Percentiles rank a stretch among this genome's conserved stretches.
Conservation (phyloP, 73 alveolate species). For the Halteria grandinella region DNA sequence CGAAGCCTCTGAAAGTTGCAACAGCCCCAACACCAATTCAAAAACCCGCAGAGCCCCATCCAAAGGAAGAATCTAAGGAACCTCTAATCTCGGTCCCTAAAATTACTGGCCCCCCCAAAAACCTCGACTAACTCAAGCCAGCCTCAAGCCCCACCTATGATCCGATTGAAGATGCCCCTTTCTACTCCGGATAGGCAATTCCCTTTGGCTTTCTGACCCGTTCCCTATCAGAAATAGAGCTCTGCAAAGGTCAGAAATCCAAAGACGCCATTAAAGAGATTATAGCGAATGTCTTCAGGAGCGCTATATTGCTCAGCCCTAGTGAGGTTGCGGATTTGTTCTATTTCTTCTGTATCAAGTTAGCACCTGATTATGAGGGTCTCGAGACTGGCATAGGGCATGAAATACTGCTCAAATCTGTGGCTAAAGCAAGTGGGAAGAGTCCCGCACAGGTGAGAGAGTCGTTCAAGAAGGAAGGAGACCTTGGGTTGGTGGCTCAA, state of each 20-base stretch:
- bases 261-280: slow-evolving; percentile 85
- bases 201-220: slow-evolving; percentile 76
- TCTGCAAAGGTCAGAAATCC: slow-evolving; percentile 85
- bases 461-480: slow-evolving; percentile 87
- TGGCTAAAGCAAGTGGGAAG: slow-evolving; percentile 91
- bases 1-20: no score
- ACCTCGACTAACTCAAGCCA: no score
- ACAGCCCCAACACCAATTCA: no score
- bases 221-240: slow-evolving; percentile 78
- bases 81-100: no score
- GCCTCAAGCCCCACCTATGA: slow-evolving; percentile 44
- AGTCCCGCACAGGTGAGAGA: slow-evolving; percentile 87
- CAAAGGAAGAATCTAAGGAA: no score
- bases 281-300: slow-evolving; percentile 81
- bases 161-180: slow-evolving; percentile 73
- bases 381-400: slow-evolving; percentile 97
- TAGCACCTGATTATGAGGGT: slow-evolving; percentile 96
- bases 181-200: slow-evolving; percentile 47
- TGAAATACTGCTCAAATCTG: slow-evolving; percentile 89
- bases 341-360: slow-evolving; percentile 91
- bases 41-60: no score
- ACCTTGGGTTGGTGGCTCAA: slow-evolving; percentile 94
- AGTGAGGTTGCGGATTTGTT: slow-evolving; percentile 76
- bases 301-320: slow-evolving; percentile 75
- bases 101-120: no score